Conservation (phyloP, 441 rosid species). For the Viola pubescens region DNA sequence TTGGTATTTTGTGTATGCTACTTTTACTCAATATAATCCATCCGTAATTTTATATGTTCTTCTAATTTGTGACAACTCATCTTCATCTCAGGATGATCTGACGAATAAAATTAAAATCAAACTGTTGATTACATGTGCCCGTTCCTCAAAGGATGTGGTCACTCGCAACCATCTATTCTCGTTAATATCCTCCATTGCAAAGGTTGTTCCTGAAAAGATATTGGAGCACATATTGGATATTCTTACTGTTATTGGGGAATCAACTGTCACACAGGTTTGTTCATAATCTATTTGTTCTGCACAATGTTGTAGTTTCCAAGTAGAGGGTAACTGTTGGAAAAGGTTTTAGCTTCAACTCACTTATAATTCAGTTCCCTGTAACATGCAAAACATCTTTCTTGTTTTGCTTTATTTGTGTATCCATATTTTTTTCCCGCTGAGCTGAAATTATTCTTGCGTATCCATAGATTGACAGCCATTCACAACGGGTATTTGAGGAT, state of each 20-base stretch:
- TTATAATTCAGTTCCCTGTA: not conserved
- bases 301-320: not conserved
- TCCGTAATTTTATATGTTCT: not conserved
- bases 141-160: slow-evolving; percentile 45
- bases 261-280: slow-evolving; percentile 83
- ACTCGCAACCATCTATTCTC: slow-evolving; percentile 64
- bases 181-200: slow-evolving; percentile 54
- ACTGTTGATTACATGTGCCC: slow-evolving; percentile 70
- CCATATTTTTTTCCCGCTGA: not conserved
- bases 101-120: slow-evolving; percentile 40
- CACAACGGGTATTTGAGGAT: slow-evolving; percentile 68
- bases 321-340: not conserved
- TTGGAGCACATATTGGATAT: slow-evolving; percentile 62
- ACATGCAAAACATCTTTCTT: not conserved
- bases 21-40: no score
- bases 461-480: slow-evolving; percentile 70
- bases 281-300: slow-evolving; percentile 16
- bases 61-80: not conserved
- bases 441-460: slow-evolving; percentile 8
- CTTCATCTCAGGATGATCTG: slow-evolving; percentile 49
- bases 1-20: no score
- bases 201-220: slow-evolving; percentile 58
- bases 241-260: slow-evolving; percentile 70
- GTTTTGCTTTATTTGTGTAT: no score
- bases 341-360: not conserved